Percentiles rank a stretch among this genome's conserved stretches.
These are phyloP conservation scores for Nicotiana otophora DNA, from an alignment of 257 asterid genomes.

Conservation along the genomic window DNA sequence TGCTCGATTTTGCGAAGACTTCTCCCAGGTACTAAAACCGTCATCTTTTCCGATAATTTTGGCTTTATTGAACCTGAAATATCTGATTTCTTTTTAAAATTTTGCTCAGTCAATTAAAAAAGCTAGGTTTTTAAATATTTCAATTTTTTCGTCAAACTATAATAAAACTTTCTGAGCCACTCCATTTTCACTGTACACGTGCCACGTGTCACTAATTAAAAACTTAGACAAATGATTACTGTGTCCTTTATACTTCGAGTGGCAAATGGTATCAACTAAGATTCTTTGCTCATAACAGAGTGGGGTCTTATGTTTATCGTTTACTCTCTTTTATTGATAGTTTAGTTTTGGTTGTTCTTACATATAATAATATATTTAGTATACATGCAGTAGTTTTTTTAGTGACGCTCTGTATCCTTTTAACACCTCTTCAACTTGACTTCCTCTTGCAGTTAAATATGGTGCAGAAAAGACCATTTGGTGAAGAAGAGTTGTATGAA, in stretches of 20 bases:
- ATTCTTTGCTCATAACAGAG: neutral
- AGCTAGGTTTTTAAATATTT: neutral
- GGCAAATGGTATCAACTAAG: neutral
- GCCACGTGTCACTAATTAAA: neutral
- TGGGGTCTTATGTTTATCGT: neutral
- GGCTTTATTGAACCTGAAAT: neutral
- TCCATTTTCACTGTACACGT: neutral
- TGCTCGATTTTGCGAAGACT: constrained; percentile 2
- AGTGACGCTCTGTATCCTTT: neutral
- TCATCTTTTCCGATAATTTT: neutral
- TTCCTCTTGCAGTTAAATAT: constrained; percentile 31
- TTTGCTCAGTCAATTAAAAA: neutral
- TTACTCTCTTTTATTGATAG: neutral
- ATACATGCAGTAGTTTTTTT: neutral
- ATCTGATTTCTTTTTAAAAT: no score
- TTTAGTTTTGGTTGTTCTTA: neutral
- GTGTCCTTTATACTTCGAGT: neutral
- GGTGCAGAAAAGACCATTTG: constrained; percentile 43
- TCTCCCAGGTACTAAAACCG: neutral
- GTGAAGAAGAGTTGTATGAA: constrained; percentile 25
- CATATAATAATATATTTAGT: neutral
- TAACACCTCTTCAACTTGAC: neutral
- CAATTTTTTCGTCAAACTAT: neutral
- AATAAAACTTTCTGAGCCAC: neutral
- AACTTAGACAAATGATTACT: neutral